phyloP scores from a whole-genome alignment of 2,329 filamentous ascomycete genomes.

The Colletotrichum sublineola region DNA sequence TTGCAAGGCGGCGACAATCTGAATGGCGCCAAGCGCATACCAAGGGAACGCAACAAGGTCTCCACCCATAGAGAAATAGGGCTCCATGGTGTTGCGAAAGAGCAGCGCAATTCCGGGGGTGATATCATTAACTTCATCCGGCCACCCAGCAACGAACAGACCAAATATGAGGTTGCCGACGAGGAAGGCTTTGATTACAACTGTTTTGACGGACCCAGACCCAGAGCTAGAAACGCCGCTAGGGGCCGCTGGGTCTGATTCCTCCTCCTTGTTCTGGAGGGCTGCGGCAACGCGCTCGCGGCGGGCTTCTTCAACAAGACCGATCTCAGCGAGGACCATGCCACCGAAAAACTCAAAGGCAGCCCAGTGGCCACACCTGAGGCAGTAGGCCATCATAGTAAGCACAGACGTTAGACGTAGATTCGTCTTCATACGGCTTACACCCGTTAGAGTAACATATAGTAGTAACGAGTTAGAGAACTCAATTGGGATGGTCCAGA shows the following conservation, averaged over 20 bases:
- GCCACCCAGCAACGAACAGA: slow-evolving; percentile 57
- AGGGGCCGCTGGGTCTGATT: slow-evolving; percentile 26
- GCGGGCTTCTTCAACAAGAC: slow-evolving; percentile 50
- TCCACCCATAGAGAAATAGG: slow-evolving; percentile 51
- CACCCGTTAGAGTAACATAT: slow-evolving; percentile 53
- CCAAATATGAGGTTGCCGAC: slow-evolving; percentile 47
- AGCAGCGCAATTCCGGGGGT: slow-evolving; percentile 53
- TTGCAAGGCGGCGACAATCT: slow-evolving; percentile 50
- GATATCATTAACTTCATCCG: slow-evolving; percentile 51
- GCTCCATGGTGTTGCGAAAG: slow-evolving; percentile 51
- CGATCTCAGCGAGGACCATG: slow-evolving; percentile 61
- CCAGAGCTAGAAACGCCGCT: slow-evolving; percentile 1
- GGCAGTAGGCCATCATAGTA: slow-evolving; percentile 53
- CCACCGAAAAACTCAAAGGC: slow-evolving; percentile 61
- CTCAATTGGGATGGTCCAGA: slow-evolving; percentile 65
- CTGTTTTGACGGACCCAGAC: slow-evolving; percentile 25
- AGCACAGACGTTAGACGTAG: slow-evolving; percentile 50
- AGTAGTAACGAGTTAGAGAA: slow-evolving; percentile 61
- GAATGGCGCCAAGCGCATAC: slow-evolving; percentile 54
- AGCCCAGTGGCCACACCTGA: slow-evolving; percentile 57
- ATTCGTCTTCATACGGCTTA: slow-evolving; percentile 51
- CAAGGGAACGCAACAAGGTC: slow-evolving; percentile 52
- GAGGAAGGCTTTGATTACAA: slow-evolving; percentile 45
- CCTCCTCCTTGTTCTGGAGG: slow-evolving; percentile 41
- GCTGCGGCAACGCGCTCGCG: slow-evolving; percentile 22